Conservation (phyloP, 768 basidiomycete genomes). For the Mycena galopus region DNA sequence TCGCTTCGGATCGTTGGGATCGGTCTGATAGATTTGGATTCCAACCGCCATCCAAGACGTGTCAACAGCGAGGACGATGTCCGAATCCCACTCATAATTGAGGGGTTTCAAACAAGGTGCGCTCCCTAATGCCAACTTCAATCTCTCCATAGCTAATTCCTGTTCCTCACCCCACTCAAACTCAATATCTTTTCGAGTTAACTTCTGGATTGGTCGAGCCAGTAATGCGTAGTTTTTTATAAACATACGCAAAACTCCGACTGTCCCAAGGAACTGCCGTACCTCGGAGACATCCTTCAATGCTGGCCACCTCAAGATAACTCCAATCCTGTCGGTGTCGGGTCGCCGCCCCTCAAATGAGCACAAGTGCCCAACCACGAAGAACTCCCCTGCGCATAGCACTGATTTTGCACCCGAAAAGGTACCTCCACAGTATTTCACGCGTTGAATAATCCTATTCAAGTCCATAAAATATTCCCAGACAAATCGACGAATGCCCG, state of each 20-base stretch:
- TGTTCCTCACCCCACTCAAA: conserved; percentile 46
- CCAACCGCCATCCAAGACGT: conserved; percentile 50
- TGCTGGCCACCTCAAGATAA: not conserved
- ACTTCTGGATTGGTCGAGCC: conserved; percentile 25
- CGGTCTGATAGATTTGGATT: conserved; percentile 52
- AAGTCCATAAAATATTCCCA: too few species aligned
- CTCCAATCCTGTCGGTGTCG: too few species aligned
- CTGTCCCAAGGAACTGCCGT: not conserved
- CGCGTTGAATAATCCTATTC: too few species aligned
- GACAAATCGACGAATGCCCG: too few species aligned
- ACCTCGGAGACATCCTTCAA: not conserved
- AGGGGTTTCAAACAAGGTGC: too few species aligned
- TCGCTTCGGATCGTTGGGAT: conserved; percentile 35
- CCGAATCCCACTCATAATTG: too few species aligned
- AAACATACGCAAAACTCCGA: not conserved
- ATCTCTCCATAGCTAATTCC: too few species aligned
- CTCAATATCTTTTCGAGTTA: conserved; percentile 22
- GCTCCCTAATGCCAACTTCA: too few species aligned
- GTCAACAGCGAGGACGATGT: conserved; percentile 47
- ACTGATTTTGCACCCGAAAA: not conserved
- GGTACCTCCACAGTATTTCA: too few species aligned
- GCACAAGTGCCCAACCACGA: not conserved
- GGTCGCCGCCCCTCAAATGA: not conserved
- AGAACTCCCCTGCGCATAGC: not conserved
- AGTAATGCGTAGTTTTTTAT: too few species aligned